These are phyloP conservation scores for Backusella australiensis DNA, from an alignment of 192 early-diverging fungal species.

Conservation along the genomic window DNA sequence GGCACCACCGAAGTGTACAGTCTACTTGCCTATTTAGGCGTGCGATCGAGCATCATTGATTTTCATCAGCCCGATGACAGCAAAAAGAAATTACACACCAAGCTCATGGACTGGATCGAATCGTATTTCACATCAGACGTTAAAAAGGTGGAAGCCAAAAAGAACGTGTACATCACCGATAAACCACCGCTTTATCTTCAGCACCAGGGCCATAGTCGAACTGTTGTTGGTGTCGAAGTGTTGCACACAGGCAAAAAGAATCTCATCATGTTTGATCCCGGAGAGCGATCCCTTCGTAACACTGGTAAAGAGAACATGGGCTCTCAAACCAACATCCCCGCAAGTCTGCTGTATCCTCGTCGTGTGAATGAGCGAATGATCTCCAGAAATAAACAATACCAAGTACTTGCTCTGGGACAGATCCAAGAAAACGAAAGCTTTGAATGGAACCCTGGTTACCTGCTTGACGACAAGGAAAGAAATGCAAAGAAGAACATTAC, in stretches of 20 bases:
- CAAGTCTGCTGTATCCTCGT: conserved; percentile 19
- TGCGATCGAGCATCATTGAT: conserved; percentile 57
- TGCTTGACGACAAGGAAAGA: conserved; percentile 20
- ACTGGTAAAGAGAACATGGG: neutral
- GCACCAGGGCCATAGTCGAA: conserved; percentile 68
- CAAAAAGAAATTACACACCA: conserved; percentile 48
- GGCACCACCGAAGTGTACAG: conserved; percentile 67
- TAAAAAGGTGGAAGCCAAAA: conserved; percentile 24
- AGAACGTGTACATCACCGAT: conserved; percentile 36
- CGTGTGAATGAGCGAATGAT: conserved; percentile 22
- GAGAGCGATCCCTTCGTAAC: conserved; percentile 17
- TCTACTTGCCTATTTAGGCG: conserved; percentile 54
- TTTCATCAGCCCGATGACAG: conserved; percentile 59
- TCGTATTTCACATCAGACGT: conserved; percentile 47
- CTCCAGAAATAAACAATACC: conserved; percentile 32
- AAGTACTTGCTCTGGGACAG: conserved; percentile 32
- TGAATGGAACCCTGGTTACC: conserved; percentile 7
- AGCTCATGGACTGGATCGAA: conserved; percentile 51
- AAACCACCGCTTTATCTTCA: conserved; percentile 67
- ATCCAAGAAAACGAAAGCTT: neutral
- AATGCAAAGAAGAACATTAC: conserved; percentile 14
- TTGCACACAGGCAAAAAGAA: conserved; percentile 32
- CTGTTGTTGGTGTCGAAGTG: conserved; percentile 59
- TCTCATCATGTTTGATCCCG: conserved; percentile 69
- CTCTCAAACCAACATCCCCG: neutral